Conservation (phyloP, 495 filamentous ascomycete genomes). For the Elaphomyces granulatus region DNA sequence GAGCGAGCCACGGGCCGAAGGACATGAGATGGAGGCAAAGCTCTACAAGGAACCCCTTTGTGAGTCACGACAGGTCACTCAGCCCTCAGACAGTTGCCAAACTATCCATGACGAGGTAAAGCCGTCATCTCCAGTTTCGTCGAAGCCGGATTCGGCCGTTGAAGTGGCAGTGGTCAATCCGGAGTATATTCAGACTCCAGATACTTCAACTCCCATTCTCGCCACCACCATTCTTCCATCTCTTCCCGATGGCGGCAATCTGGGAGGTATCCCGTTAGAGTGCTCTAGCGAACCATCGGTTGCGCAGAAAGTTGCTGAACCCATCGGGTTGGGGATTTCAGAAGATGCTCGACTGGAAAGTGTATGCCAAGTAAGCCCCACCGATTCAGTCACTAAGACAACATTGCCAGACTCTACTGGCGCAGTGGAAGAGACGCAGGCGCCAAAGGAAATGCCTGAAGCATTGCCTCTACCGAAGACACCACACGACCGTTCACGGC, state of each 20-base stretch:
- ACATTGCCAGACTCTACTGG: neutral
- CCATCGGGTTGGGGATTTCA: too few relatives aligned
- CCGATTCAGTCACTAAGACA: neutral
- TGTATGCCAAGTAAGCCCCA: too few relatives aligned
- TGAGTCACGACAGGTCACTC: neutral
- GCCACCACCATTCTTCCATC: constrained; percentile 8
- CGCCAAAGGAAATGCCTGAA: neutral
- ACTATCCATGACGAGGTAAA: constrained; percentile 3
- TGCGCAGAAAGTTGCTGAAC: too few relatives aligned
- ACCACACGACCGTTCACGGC: too few relatives aligned
- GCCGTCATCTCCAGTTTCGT: constrained; percentile 3
- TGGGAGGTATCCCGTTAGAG: too few relatives aligned
- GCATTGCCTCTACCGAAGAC: too few relatives aligned
- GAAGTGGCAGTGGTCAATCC: constrained; percentile 11
- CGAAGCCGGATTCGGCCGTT: constrained; percentile 12
- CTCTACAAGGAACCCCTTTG: neutral
- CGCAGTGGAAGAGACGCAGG: neutral
- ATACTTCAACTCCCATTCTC: constrained; percentile 6
- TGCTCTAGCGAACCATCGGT: too few relatives aligned
- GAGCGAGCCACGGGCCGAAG: constrained; percentile 9
- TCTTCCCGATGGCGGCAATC: too few relatives aligned
- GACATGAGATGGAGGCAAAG: neutral
- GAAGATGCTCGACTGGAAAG: too few relatives aligned
- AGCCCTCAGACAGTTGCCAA: neutral
- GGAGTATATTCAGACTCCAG: too few relatives aligned